phyloP scores from a whole-genome alignment of 495 filamentous ascomycete species.

The Talaromyces thailandensis region DNA sequence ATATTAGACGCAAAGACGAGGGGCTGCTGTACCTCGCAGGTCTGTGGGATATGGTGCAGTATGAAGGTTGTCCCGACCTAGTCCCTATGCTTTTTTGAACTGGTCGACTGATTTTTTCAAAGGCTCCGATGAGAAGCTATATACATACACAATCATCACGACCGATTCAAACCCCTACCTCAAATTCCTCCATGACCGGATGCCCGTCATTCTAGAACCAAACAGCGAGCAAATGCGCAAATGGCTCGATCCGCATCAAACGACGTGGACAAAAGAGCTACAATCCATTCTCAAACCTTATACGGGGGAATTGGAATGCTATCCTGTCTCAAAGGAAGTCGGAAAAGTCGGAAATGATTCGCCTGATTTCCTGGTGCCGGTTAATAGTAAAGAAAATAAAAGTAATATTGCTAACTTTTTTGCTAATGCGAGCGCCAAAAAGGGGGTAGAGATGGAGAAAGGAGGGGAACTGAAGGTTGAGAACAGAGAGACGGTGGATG shows the following conservation, averaged over 20 bases:
- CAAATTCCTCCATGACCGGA: slow-evolving; percentile 81
- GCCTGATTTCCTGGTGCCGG: slow-evolving; percentile 69
- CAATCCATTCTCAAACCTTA: slow-evolving; percentile 71
- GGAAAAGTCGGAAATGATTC: slow-evolving; percentile 95
- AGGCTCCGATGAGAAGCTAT: slow-evolving; percentile 56
- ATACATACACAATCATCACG: slow-evolving; percentile 88
- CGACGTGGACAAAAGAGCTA: slow-evolving; percentile 69
- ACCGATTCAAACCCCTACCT: slow-evolving; percentile 73
- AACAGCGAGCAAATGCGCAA: slow-evolving; percentile 57
- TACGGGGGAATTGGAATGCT: slow-evolving; percentile 70
- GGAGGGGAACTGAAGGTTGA: slow-evolving; percentile 24
- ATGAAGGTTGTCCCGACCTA: slow-evolving; percentile 48
- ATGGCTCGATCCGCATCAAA: slow-evolving; percentile 71
- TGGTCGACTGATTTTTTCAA: not conserved
- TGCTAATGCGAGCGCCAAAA: slow-evolving; percentile 36
- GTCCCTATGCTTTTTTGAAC: not conserved
- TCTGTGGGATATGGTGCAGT: slow-evolving; percentile 80
- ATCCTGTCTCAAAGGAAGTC: slow-evolving; percentile 79
- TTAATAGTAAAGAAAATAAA: slow-evolving; percentile 79
- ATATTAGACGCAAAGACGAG: slow-evolving; percentile 69
- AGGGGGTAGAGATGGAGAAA: slow-evolving; percentile 12
- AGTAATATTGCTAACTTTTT: slow-evolving; percentile 93
- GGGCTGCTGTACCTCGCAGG: slow-evolving; percentile 84
- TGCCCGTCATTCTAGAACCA: slow-evolving; percentile 87
- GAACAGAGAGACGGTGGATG: slow-evolving; percentile 28